Conservation (phyloP, 345 rosid species). For the Citrus cavaleriei region DNA sequence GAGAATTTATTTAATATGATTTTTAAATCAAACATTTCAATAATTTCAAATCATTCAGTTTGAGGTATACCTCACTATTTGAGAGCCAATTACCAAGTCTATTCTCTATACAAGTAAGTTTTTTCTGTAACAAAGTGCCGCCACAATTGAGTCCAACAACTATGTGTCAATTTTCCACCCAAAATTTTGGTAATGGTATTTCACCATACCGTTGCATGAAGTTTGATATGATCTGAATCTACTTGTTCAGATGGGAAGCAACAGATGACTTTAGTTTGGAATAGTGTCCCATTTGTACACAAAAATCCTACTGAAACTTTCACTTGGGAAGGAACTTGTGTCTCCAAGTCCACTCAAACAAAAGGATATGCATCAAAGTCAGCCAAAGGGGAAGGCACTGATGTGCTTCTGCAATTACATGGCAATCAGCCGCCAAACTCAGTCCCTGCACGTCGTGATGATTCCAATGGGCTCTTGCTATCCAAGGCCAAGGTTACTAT, state of each 20-base stretch:
- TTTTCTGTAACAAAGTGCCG: not conserved
- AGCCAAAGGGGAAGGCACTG: conserved; percentile 39
- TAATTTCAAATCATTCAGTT: not conserved
- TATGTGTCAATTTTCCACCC: not conserved
- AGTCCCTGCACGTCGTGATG: conserved; percentile 18
- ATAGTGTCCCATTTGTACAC: conserved; percentile 41
- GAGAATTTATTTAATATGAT: not conserved
- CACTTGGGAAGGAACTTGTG: conserved; percentile 43
- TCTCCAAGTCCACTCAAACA: conserved; percentile 42
- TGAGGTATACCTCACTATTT: not conserved
- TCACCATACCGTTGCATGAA: not conserved
- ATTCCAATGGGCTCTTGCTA: conserved; percentile 41
- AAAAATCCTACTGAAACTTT: conserved; percentile 35
- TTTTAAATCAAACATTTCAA: not conserved
- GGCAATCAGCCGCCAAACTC: conserved; percentile 32
- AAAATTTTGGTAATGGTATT: not conserved
- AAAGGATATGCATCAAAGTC: conserved; percentile 39
- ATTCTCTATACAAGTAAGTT: not conserved
- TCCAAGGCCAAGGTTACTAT: conserved; percentile 32
- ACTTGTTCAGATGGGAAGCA: conserved; percentile 63
- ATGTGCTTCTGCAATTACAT: conserved; percentile 35
- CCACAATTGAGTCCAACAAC: not conserved
- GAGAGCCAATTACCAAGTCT: not conserved
- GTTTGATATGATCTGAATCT: conserved; percentile 19
- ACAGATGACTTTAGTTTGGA: conserved; percentile 50